Conservation (phyloP, 139 green algal genomes). For the Picochlorum costavermella region DNA sequence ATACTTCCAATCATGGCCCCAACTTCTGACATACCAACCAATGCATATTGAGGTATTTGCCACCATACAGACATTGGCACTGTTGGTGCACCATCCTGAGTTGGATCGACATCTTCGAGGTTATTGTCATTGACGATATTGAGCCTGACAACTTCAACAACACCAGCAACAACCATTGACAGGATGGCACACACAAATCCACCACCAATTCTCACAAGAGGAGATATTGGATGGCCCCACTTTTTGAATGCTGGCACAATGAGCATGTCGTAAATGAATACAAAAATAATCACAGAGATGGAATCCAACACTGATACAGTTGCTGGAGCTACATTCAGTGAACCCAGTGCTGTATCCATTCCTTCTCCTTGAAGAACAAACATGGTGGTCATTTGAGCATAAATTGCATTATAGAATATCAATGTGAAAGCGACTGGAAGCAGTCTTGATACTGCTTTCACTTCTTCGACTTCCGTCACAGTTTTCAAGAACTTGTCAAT, state of each 20-base stretch:
- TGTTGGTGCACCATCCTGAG: too few relatives aligned
- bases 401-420: constrained; percentile 80
- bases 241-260: constrained; percentile 14
- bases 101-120: constrained; percentile 16
- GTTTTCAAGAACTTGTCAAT: constrained; percentile 22
- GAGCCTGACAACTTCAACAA: constrained; percentile 23
- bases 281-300: constrained; percentile 1
- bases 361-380: constrained; percentile 77
- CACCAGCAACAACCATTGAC: constrained; percentile 23
- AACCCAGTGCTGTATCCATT: constrained; percentile 49
- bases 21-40: constrained; percentile 37
- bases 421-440: constrained; percentile 73
- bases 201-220: constrained; percentile 25
- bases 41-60: constrained; percentile 35
- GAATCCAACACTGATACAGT: constrained; percentile 16
- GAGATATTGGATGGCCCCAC: constrained; percentile 13
- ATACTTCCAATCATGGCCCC: constrained; percentile 25
- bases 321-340: constrained; percentile 1
- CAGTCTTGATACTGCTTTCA: constrained; percentile 77
- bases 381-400: constrained; percentile 76
- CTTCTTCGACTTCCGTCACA: constrained; percentile 71
- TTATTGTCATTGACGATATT: constrained; percentile 6
- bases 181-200: constrained; percentile 13
- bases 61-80: constrained; percentile 27
- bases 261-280: constrained; percentile 19